Base-by-base conservation (phyloP, 148 eudicot species). In the Amaranthus cruentus region DNA sequence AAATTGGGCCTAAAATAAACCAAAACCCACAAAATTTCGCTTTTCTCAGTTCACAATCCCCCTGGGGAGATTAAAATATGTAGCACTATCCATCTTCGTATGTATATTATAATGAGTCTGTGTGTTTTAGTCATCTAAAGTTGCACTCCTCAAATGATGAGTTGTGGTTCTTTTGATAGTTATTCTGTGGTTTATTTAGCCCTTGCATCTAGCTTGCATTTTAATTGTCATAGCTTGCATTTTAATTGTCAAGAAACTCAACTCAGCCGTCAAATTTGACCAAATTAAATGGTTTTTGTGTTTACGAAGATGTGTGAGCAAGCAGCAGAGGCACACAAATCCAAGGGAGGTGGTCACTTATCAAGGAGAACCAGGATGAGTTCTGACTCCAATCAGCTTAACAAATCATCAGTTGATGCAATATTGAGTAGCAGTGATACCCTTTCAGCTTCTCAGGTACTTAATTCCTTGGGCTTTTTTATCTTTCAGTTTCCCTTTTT, bases 291-390 rank as follows among this genome's bases (percentile, higher is more conserved):
- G 13, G 53, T 75, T 15, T 60, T 60, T 69, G 44, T 69, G 47
- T 57, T 73, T 55, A 64, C 79, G 74, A 78, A 96, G 99, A 92
- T 96, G 90, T 96, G 99, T 81, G 99, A 92, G 75, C 88, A 85
- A 84, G 99, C 99, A 70, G 94, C 97, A n/a, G 97, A 96, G 87
- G 96, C 97, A 78, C 94, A 96, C 87, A 96, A 88, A 79, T 92
- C 99, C 70, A 96, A 96, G 78, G 99, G 94, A 75, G 67, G 83
- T 59, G 82, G 83, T 62, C 84, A 84, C 74, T 86, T 88, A 68
- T 87, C 92, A 53, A 85, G 97, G 81, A 87, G 92, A 78, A 89
- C 72, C 77, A 85, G 94, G 80, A 76, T 75, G 48, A 84, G 83
- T 79, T 78, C 93, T 70, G 96, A 92, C 74, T 78, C 85, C 74